A percentile compares a stretch with the other conserved stretches of the same genome.
Evolutionary conservation across 345 rosid genomes (phyloP).

Genomic region (Citrus sinensis): DVS_A1.0 CM039161.1:3818501-3819000

Average conservation of each 20-base stretch:
- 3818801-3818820: background rate
- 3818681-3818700: background rate
- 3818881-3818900: too few relatives aligned
- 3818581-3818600: constrained; percentile 64
- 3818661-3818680: background rate
- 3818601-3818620: background rate
- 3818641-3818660: background rate
- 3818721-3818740: background rate
- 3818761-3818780: background rate
- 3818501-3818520: background rate
- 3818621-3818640: background rate
- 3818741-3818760: background rate
- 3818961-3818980: too few relatives aligned
- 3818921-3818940: too few relatives aligned
- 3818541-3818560: constrained; percentile 49
- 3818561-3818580: constrained; percentile 57
- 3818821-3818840: too few relatives aligned
- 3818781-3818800: background rate
- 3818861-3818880: too few relatives aligned
- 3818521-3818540: background rate
- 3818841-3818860: too few relatives aligned
- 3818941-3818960: too few relatives aligned
- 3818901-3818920: too few relatives aligned
- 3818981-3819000: too few relatives aligned
- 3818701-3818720: background rate